Evolutionary conservation across 208 protist genomes (phyloP).

Genomic region (Trypanosoma lewisi): DNA sequence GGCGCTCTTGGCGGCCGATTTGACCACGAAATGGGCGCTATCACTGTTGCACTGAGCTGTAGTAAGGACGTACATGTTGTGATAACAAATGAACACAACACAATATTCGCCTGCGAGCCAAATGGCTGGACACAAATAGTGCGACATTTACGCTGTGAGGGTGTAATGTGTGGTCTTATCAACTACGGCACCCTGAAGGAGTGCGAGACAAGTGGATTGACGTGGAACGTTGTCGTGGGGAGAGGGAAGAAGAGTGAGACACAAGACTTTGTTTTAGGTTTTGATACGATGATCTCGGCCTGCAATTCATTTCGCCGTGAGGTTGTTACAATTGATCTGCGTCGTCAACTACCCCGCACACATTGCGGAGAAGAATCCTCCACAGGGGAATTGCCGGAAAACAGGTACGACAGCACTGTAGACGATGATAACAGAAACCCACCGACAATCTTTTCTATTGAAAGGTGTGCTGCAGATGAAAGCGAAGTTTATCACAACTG

Average conservation of each 20-base stretch:
- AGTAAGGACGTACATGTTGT: conserved; percentile 28
- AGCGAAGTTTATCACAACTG: background rate
- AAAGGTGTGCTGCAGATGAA: background rate
- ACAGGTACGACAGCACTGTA: background rate
- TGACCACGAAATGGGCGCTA: conserved; percentile 67
- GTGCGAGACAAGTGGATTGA: conserved; percentile 67
- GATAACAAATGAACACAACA: conserved; percentile 44
- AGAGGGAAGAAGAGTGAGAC: conserved; percentile 35
- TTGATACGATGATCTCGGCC: conserved; percentile 53
- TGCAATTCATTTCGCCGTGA: conserved; percentile 48
- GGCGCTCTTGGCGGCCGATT: conserved; percentile 73
- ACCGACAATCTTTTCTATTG: conserved; percentile 19
- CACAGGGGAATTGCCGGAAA: background rate
- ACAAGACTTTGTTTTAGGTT: conserved; percentile 39
- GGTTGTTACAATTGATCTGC: conserved; percentile 62
- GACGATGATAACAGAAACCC: background rate
- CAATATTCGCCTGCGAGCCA: conserved; percentile 68
- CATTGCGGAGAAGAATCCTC: background rate
- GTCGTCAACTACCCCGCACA: conserved; percentile 9
- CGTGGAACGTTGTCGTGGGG: conserved; percentile 70
- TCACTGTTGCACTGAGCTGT: conserved; percentile 17
- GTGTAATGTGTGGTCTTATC: conserved; percentile 54
- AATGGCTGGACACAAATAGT: conserved; percentile 65
- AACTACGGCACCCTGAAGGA: conserved; percentile 53
- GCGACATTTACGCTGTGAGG: conserved; percentile 16